phyloP scores from a whole-genome alignment of 495 filamentous ascomycete species.

The Neurospora tetrasperma region DNA sequence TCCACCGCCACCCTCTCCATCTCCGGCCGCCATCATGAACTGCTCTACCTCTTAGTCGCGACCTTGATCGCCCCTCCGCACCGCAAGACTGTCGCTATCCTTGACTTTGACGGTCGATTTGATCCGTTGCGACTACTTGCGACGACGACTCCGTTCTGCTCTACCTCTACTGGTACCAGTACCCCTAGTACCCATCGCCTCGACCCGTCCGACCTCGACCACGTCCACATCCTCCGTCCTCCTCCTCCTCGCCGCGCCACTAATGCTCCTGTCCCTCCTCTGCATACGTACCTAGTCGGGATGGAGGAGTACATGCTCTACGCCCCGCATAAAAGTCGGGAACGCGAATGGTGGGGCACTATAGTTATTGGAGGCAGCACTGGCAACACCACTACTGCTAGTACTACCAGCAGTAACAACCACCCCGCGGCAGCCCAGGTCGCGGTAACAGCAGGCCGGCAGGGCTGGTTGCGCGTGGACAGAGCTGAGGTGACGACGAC shows the following conservation, averaged over 20 bases:
- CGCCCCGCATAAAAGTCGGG: slow-evolving; percentile 31
- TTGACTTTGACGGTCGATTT: slow-evolving; percentile 64
- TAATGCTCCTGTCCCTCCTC: background rate
- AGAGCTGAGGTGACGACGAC: slow-evolving; percentile 22
- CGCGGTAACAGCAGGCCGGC: slow-evolving; percentile 32
- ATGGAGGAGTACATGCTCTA: slow-evolving; percentile 41
- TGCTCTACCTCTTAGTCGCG: slow-evolving; percentile 56
- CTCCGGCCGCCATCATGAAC: slow-evolving; percentile 47
- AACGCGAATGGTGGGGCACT: slow-evolving; percentile 40
- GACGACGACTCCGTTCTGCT: background rate
- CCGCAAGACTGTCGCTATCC: slow-evolving; percentile 49
- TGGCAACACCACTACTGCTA: too few relatives aligned
- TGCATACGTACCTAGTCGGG: slow-evolving; percentile 17
- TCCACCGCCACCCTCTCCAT: slow-evolving; percentile 29
- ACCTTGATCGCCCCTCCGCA: slow-evolving; percentile 46
- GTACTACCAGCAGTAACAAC: background rate
- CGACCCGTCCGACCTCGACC: slow-evolving; percentile 19
- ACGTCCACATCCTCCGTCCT: slow-evolving; percentile 33
- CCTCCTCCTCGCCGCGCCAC: slow-evolving; percentile 17
- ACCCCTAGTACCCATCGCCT: background rate
- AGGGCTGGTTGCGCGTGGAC: slow-evolving; percentile 40
- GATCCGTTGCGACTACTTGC: slow-evolving; percentile 44
- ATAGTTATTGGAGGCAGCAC: slow-evolving; percentile 30
- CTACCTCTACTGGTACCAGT: background rate
- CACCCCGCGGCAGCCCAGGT: slow-evolving; percentile 3